phyloP scores from a whole-genome alignment of 805 yeast genomes.

The Zygoascus ofunaensis region DNA sequence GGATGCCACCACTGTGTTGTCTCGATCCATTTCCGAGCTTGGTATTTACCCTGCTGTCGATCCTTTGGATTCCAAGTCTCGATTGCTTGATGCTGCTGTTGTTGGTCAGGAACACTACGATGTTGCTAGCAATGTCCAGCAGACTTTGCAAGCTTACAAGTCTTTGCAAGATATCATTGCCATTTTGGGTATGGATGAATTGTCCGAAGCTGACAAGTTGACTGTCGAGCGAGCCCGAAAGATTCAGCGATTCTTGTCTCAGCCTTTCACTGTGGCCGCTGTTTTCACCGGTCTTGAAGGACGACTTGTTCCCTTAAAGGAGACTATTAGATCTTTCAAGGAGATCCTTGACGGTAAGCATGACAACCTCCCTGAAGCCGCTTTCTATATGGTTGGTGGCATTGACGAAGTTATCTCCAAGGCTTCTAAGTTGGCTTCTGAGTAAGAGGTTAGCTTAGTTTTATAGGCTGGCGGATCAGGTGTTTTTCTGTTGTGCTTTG shows the following conservation, averaged over 20 bases:
- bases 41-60: conserved; percentile 99
- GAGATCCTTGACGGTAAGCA: conserved; percentile 97
- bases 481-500: too few relatives aligned
- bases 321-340: conserved; percentile 89
- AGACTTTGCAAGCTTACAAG: conserved; percentile 98
- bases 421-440: conserved; percentile 90
- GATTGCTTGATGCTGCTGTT: conserved; percentile 93
- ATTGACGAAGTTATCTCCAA: conserved; percentile 97
- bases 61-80: conserved; percentile 98
- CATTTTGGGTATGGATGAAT: conserved; percentile 99
- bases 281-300: conserved; percentile 99
- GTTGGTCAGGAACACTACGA: conserved; percentile 99
- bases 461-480: too few relatives aligned
- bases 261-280: conserved; percentile 99
- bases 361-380: conserved; percentile 97
- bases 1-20: conserved; percentile 99
- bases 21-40: conserved; percentile 98
- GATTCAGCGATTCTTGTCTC: conserved; percentile 99
- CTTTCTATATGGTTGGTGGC: conserved; percentile 99
- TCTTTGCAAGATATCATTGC: conserved; percentile 99
- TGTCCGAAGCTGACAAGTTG: conserved; percentile 96
- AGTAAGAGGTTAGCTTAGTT: conserved; percentile 1
- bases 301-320: conserved; percentile 92
- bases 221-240: conserved; percentile 99
- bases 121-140: conserved; percentile 91